Conservation (phyloP, 2,329 filamentous ascomycete genomes). For the Diaporthe velutina region DNA sequence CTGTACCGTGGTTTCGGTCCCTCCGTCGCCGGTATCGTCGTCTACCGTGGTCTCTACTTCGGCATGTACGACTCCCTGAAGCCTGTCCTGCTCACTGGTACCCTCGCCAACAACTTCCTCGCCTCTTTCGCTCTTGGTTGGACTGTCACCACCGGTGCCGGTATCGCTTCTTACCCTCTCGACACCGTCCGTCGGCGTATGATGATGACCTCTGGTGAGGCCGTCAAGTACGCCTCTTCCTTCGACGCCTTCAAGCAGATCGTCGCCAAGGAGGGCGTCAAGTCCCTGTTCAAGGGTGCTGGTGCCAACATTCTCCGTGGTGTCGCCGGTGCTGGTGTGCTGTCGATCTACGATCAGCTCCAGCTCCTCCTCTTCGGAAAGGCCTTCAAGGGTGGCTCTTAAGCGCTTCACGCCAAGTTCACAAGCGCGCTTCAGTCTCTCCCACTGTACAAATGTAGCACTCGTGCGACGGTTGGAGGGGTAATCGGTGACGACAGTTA, state of each 20-base stretch:
- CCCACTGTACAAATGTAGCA: constrained; percentile 48
- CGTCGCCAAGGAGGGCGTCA: constrained; percentile 95
- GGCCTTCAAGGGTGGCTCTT: constrained; percentile 85
- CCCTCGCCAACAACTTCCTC: constrained; percentile 98
- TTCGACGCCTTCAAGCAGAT: constrained; percentile 97
- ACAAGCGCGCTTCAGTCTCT: constrained; percentile 57
- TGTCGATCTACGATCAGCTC: constrained; percentile 99
- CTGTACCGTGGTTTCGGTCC: constrained; percentile 99
- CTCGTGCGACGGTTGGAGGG: constrained; percentile 54
- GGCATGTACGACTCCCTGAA: constrained; percentile 99
- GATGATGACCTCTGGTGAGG: constrained; percentile 99
- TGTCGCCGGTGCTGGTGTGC: constrained; percentile 99
- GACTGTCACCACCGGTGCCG: constrained; percentile 99
- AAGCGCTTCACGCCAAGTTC: constrained; percentile 43
- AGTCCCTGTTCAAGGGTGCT: constrained; percentile 99
- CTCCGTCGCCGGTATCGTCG: constrained; percentile 98
- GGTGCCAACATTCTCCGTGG: constrained; percentile 99
- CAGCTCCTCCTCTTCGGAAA: constrained; percentile 99
- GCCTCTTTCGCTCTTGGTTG: constrained; percentile 99
- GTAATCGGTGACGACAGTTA: constrained; percentile 45
- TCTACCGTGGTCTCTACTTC: constrained; percentile 99
- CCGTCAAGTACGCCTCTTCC: constrained; percentile 99
- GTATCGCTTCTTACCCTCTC: constrained; percentile 99
- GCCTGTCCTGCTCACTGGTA: constrained; percentile 93
- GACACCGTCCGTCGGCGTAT: constrained; percentile 99